These are phyloP conservation scores for Pulveroboletus sp. DNA, from an alignment of 1,284 basidiomycete genomes.

Conservation along the genomic window DNA sequence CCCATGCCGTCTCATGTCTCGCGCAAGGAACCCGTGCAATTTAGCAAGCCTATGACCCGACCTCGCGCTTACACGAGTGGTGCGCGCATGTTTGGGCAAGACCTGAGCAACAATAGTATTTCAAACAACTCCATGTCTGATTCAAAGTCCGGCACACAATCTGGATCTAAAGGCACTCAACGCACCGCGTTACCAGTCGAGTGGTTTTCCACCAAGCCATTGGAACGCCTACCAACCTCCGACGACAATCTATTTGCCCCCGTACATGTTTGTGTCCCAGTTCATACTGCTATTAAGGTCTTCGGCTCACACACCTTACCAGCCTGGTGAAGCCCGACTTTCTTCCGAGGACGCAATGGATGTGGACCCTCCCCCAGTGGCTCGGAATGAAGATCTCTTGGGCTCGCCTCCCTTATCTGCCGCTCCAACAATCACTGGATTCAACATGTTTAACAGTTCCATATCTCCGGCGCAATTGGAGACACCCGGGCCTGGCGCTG, in stretches of 20 bases:
- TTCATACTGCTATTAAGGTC: background rate
- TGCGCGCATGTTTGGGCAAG: conserved; percentile 67
- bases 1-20: conserved; percentile 51
- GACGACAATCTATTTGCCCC: conserved; percentile 33
- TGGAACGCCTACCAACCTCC: conserved; percentile 25
- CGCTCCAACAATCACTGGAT: conserved; percentile 51
- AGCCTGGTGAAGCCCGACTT: conserved; percentile 44
- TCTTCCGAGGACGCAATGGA: conserved; percentile 71
- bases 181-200: conserved; percentile 61
- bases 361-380: conserved; percentile 53
- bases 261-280: conserved; percentile 32
- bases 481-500: conserved; percentile 39
- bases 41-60: conserved; percentile 39
- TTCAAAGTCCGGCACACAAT: conserved; percentile 43
- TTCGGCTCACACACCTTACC: conserved; percentile 15
- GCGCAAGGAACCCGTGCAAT: conserved; percentile 32
- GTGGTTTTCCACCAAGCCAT: conserved; percentile 50
- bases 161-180: conserved; percentile 53
- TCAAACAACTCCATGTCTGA: conserved; percentile 25
- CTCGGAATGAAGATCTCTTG: conserved; percentile 34
- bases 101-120: conserved; percentile 56
- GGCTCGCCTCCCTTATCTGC: conserved; percentile 50
- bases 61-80: conserved; percentile 62
- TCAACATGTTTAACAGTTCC: conserved; percentile 64
- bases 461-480: conserved; percentile 51